These are phyloP conservation scores for Camellia sinensis DNA, from an alignment of 148 eudicot genomes.

Conservation along the genomic window DNA sequence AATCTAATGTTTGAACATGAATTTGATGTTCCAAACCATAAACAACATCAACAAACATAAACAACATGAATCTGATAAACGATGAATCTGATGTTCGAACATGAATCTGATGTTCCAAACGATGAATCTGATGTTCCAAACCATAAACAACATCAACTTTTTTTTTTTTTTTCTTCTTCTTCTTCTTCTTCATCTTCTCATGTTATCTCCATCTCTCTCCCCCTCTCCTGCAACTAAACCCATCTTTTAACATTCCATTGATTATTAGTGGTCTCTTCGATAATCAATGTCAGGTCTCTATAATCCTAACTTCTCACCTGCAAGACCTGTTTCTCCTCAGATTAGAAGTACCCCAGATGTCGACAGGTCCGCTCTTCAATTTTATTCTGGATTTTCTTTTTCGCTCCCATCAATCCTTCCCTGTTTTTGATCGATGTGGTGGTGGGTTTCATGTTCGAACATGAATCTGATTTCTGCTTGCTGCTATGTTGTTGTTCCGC, in stretches of 20 bases:
- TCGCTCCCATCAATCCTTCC: background rate
- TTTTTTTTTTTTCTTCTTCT: too few species aligned
- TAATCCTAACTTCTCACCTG: constrained; percentile 78
- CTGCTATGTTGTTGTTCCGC: too few species aligned
- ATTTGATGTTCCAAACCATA: too few species aligned
- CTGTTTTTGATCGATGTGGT: constrained; percentile 9
- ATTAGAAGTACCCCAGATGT: constrained; percentile 54
- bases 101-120: too few species aligned
- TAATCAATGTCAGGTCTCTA: constrained; percentile 71
- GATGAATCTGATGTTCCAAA: too few species aligned
- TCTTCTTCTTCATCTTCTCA: too few species aligned
- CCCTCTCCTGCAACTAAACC: constrained; percentile 15
- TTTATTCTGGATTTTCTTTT: background rate
- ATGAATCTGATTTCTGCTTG: too few species aligned
- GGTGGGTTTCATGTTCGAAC: constrained; percentile 2
- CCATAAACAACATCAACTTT: too few species aligned
- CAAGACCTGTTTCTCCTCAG: constrained; percentile 84
- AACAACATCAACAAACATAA: too few species aligned
- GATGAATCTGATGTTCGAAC: too few species aligned
- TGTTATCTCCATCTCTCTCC: background rate
- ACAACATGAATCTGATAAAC: too few species aligned
- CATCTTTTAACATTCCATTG: constrained; percentile 2
- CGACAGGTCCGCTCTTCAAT: constrained; percentile 29
- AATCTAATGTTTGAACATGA: too few species aligned
- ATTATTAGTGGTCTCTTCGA: background rate